These are phyloP conservation scores for Sisymbrium irio DNA, from an alignment of 345 rosid species.

Conservation along the genomic window DNA sequence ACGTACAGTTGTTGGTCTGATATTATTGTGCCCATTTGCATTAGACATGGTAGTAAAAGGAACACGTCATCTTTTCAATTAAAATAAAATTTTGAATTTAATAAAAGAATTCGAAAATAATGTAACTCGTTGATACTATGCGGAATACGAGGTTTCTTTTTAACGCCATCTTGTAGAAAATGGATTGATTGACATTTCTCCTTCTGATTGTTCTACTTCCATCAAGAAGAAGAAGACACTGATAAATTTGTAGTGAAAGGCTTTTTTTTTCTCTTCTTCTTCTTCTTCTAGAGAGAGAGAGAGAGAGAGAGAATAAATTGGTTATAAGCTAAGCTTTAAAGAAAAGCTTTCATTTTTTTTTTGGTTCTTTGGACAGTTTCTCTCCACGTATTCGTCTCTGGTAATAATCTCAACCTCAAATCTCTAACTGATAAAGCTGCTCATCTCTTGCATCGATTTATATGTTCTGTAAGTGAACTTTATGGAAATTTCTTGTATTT, in stretches of 20 bases:
- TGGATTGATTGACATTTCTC: not conserved
- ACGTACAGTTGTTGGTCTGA: not conserved
- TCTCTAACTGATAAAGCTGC: not conserved
- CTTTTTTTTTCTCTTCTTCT: not conserved
- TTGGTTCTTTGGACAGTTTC: slow-evolving; percentile 20
- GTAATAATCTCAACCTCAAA: slow-evolving; percentile 21
- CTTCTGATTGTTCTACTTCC: not conserved
- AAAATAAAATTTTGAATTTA: not conserved
- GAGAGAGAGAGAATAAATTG: not conserved
- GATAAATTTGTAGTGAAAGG: not conserved
- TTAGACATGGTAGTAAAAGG: slow-evolving; percentile 14
- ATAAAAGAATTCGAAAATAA: not conserved
- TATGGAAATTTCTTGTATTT: not conserved
- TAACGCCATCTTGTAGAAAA: slow-evolving; percentile 10
- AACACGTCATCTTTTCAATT: slow-evolving; percentile 20
- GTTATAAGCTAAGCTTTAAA: not conserved
- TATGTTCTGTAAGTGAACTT: slow-evolving; percentile 5
- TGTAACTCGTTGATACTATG: not conserved
- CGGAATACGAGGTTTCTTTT: slow-evolving; percentile 31
- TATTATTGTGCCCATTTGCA: slow-evolving; percentile 24
- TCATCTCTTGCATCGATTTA: slow-evolving; percentile 6
- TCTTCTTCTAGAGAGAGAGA: not conserved
- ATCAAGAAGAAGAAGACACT: not conserved
- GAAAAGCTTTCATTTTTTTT: not conserved
- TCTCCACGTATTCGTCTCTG: slow-evolving; percentile 32